Conservation (phyloP, 495 filamentous ascomycete genomes). For the Thermothielavioides terrestris region DNA sequence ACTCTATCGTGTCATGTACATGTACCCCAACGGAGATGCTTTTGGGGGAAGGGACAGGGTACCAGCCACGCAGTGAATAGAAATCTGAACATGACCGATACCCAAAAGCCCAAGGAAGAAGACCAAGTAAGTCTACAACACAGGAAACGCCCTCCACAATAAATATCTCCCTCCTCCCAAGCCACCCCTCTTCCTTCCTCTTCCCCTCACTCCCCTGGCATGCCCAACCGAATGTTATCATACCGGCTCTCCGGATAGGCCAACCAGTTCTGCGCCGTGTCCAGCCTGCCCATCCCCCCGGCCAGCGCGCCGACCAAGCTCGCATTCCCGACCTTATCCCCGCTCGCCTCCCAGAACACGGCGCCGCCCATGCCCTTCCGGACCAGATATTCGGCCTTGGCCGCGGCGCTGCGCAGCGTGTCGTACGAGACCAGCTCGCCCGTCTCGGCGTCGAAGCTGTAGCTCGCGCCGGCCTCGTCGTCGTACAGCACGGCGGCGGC, state of each 20-base stretch:
- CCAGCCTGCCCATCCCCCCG: slow-evolving; percentile 43
- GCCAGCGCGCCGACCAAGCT: slow-evolving; percentile 59
- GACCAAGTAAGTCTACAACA: not conserved
- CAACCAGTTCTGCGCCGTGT: slow-evolving; percentile 53
- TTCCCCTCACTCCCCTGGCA: slow-evolving; percentile 19
- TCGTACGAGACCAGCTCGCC: slow-evolving; percentile 72
- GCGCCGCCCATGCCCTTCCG: slow-evolving; percentile 60
- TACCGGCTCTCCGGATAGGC: slow-evolving; percentile 61
- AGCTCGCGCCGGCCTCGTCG: slow-evolving; percentile 50
- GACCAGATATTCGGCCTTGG: slow-evolving; percentile 60
- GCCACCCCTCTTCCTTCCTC: not conserved
- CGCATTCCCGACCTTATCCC: slow-evolving; percentile 52
- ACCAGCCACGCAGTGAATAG: not conserved
- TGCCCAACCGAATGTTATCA: slow-evolving; percentile 53
- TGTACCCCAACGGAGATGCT: not conserved
- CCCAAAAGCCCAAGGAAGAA: not conserved
- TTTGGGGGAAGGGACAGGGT: not conserved
- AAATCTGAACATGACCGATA: too few relatives aligned
- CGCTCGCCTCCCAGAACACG: slow-evolving; percentile 88
- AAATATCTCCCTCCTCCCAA: not conserved
- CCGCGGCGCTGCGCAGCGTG: slow-evolving; percentile 45
- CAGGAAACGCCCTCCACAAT: not conserved
- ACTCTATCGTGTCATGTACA: too few relatives aligned
- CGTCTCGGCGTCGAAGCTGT: slow-evolving; percentile 53
- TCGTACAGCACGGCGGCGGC: slow-evolving; percentile 42